Evolutionary conservation across 2,329 filamentous ascomycete species (phyloP), one percentile per base, ranked within the genome.

Genomic region (Curvularia lunata): DNA sequence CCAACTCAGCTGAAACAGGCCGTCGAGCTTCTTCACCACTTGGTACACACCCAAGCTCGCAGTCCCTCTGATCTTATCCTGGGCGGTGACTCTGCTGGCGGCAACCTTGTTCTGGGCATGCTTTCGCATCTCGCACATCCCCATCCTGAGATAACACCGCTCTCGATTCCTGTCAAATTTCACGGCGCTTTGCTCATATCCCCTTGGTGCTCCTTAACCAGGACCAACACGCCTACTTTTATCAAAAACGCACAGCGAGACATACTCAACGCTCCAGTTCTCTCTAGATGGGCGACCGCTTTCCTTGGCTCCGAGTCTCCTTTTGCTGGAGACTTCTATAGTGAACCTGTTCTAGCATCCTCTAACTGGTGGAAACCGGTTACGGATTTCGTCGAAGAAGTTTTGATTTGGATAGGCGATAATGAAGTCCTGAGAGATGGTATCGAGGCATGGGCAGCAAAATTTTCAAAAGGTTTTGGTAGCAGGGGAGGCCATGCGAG

Each of bases 341-440:
- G 78, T 28, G 82, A 87, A 66, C 76, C 85, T 0, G 74, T 74
- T 1, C 54, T 68, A 8, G 86, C 85, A 1, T 75, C 80, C 1
- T 53, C 76, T 3, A 76, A 79, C 1, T 88, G 86, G 85, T 88
- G 83, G 79, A 67, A 77, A 9, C 78, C 75, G 2, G 75, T 85
- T 12, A 76, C 80, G 0, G 78, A 71, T 32, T 59, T 76, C 2
- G 72, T 84, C 3, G 74, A 78, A 19, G 77, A 81, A 41, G 75
- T 87, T 1, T 65, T 86, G 23, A 77, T 88, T 5, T 81, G 82
- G 61, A 83, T 77, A 1, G 86, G 86, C 0, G 81, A 76, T 1
- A 80, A 83, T 48, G 86, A 88, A 73, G 76, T 86, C 13, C 60
- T 88, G 25, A 72, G 85, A 32, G 85, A 86, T 62, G 78, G 82